phyloP scores from a whole-genome alignment of 148 eudicot species.

The Diospyros kaki region DNA sequence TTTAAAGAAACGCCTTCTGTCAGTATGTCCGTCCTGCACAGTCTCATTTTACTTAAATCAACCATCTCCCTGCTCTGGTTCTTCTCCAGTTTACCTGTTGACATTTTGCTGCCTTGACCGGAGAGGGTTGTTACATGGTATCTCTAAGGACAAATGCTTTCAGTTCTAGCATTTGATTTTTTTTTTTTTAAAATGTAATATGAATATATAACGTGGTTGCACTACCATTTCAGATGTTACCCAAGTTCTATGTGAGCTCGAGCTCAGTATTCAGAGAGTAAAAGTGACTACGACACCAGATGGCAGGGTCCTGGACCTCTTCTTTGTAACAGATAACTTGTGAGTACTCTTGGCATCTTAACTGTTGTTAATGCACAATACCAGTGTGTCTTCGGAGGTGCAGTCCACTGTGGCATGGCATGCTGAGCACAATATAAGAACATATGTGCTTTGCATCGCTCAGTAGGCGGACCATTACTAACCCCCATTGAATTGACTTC shows the following conservation, averaged over 20 bases:
- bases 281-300: conserved; percentile 87
- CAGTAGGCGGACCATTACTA: too few relatives aligned
- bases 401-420: too few relatives aligned
- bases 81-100: conserved; percentile 56
- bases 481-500: too few relatives aligned
- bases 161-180: not conserved
- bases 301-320: conserved; percentile 67
- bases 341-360: conserved; percentile 25
- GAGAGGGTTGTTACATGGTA: conserved; percentile 73
- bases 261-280: conserved; percentile 64
- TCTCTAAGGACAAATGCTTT: not conserved
- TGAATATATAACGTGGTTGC: not conserved
- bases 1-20: conserved; percentile 60
- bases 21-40: conserved; percentile 61
- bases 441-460: too few relatives aligned
- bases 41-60: conserved; percentile 47
- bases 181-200: not conserved
- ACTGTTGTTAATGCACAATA: too few relatives aligned
- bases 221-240: conserved; percentile 54
- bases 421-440: too few relatives aligned
- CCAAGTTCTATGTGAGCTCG: conserved; percentile 67
- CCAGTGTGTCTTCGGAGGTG: too few relatives aligned
- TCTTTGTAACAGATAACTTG: conserved; percentile 75
- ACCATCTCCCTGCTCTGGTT: conserved; percentile 30
- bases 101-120: conserved; percentile 61